A percentile compares a stretch with the other conserved stretches of the same genome.
phyloP scores from a whole-genome alignment of 768 basidiomycete genomes.

The Tricholoma matsutake region DNA sequence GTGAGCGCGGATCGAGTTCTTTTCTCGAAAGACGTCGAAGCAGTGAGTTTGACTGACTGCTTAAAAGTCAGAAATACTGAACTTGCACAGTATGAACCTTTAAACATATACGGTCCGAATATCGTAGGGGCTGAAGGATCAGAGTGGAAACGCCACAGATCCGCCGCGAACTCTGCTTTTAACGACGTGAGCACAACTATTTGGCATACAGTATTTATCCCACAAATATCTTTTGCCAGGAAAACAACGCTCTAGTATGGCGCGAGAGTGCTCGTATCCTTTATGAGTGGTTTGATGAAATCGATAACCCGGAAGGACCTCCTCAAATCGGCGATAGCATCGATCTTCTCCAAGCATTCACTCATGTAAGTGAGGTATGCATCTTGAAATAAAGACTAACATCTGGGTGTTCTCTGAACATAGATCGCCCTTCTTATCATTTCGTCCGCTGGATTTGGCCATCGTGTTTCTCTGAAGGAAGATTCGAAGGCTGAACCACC shows the following conservation, averaged over 20 bases:
- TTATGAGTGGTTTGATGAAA: constrained; percentile 39
- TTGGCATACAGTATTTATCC: background rate
- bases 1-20: constrained; percentile 29
- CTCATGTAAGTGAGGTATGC: constrained; percentile 17
- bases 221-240: constrained; percentile 23
- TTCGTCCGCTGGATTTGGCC: constrained; percentile 41
- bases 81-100: constrained; percentile 30
- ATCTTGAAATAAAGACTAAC: background rate
- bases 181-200: constrained; percentile 35
- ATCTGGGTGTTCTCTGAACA: background rate
- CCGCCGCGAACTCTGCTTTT: constrained; percentile 46
- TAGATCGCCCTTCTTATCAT: constrained; percentile 38
- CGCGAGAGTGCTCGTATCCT: constrained; percentile 37
- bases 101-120: constrained; percentile 47
- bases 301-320: constrained; percentile 21
- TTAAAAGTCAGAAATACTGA: background rate
- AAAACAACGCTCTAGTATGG: constrained; percentile 49
- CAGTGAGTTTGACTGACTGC: constrained; percentile 18
- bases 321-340: constrained; percentile 6
- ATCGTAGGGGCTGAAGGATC: constrained; percentile 39
- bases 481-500: constrained; percentile 24
- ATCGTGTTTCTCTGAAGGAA: constrained; percentile 29
- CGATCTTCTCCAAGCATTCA: constrained; percentile 22
- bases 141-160: constrained; percentile 48
- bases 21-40: constrained; percentile 39